Conservation (phyloP, 305 asterid species). For the Caryopteris hybrid region DNA sequence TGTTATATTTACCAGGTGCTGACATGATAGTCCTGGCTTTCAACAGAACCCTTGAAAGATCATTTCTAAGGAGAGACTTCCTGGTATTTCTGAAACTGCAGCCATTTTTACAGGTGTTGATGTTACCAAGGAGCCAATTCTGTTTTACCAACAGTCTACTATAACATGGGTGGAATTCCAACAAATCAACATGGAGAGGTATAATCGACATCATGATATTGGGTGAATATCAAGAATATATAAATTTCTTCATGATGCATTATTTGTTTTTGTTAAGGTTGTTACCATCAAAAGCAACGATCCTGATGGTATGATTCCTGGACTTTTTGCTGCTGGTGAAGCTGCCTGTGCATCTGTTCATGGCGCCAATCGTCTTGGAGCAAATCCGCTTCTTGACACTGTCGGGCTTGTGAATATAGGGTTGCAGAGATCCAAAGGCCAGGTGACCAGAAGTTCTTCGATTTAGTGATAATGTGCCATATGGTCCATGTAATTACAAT, state of each 20-base stretch:
- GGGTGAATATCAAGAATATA: not conserved
- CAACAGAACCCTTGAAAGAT: constrained; percentile 83
- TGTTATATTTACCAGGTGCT: constrained; percentile 8
- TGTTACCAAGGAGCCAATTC: constrained; percentile 98
- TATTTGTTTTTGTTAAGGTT: constrained; percentile 48
- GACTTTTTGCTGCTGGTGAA: constrained; percentile 98
- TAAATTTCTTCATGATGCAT: constrained; percentile 5
- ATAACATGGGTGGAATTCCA: constrained; percentile 99
- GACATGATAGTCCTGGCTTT: constrained; percentile 3
- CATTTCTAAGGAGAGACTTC: constrained; percentile 99
- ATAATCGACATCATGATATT: constrained; percentile 14
- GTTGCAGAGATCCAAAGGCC: constrained; percentile 89
- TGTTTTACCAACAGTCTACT: constrained; percentile 95
- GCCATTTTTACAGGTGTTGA: constrained; percentile 99
- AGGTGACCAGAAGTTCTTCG: constrained; percentile 36
- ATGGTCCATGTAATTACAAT: not conserved
- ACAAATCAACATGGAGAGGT: constrained; percentile 98
- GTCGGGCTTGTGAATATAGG: constrained; percentile 99
- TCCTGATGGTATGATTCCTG: constrained; percentile 79
- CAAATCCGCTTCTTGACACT: constrained; percentile 97
- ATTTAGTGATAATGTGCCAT: constrained; percentile 1
- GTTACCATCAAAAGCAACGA: constrained; percentile 71
- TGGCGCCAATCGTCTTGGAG: constrained; percentile 99
- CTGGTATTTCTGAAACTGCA: constrained; percentile 98
- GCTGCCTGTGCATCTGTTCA: constrained; percentile 99